Base-by-base conservation (phyloP, 495 filamentous ascomycete genomes). In the Sphaerosporella brunnea region DNA sequence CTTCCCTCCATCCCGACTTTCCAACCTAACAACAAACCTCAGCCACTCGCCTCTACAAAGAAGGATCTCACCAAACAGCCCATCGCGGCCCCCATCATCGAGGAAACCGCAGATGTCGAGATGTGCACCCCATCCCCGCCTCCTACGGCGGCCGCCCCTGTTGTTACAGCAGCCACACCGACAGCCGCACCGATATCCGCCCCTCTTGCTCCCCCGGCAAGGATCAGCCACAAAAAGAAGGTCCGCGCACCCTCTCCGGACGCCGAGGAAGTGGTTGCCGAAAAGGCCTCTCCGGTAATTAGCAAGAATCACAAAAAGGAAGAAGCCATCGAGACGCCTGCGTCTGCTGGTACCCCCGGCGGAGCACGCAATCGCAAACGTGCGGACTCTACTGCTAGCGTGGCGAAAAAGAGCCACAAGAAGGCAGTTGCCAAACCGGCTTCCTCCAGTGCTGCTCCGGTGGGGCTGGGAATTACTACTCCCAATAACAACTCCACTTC, bases 391-490 rank as follows among this genome's bases (percentile, higher is more conserved):
- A 39, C 56, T 28, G 24, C 46, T 3, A 23, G 25, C 8, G 50
- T 37, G 21, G 30, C 45, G 23, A 58, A 50, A 50, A 57, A 56
- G 47, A 50, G 44, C 4, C 60, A 52, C 30, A 52, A 58, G 25
- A 50, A 52, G 18, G 43, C 45, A 16, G 35, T 47, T 19, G 45
- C 51, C 16, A 41, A 35, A 26, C 41, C 54, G 24, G 50, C 47
- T 5, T 5, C 39, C 20, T 10, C 20, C 4, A 51, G 48, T 16
- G 20, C 39, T 16, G 39, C 20, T 10, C 43, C 43, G 8, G 26
- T 43, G 13, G 40, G 40, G 20, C 23, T 43, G 9, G 40, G 40
- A n/a, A 43, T 43, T 18, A 16, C 40, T 2, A 43, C 40, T 26
- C 10, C 40, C 19, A 62, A 57, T 32, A 64, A 56, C 40, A 64